These are phyloP conservation scores for Austroboletus niveus DNA, from an alignment of 1,284 basidiomycete species.

Conservation along the genomic window DNA sequence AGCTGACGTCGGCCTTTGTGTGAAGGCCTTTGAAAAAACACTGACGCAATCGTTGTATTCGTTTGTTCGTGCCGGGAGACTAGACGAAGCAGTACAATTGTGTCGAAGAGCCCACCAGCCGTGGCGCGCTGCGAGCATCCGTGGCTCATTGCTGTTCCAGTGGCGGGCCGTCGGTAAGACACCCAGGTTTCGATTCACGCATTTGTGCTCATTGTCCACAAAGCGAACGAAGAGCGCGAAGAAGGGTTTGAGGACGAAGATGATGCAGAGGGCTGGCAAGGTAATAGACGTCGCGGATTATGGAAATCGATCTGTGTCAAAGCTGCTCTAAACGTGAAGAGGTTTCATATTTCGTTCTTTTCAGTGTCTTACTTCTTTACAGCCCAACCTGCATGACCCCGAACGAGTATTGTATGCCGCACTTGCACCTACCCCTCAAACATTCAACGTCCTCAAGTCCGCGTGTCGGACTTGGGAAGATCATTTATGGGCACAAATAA, in stretches of 20 bases:
- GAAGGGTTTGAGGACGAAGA: conserved; percentile 53
- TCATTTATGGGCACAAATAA: conserved; percentile 90
- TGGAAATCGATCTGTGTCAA: conserved; percentile 86
- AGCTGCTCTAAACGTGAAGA: conserved; percentile 73
- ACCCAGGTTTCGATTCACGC: background rate
- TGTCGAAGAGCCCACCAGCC: conserved; percentile 85
- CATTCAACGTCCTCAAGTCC: conserved; percentile 72
- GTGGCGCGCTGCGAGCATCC: conserved; percentile 87
- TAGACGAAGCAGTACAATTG: conserved; percentile 81
- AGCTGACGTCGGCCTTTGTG: conserved; percentile 3
- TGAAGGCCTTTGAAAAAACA: conserved; percentile 74
- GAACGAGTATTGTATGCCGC: conserved; percentile 89
- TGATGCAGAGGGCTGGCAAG: conserved; percentile 54
- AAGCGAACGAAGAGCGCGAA: conserved; percentile 51
- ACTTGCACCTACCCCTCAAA: conserved; percentile 75
- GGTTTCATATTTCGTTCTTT: conserved; percentile 6
- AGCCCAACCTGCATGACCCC: conserved; percentile 68
- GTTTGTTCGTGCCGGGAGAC: conserved; percentile 74
- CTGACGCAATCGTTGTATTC: conserved; percentile 74
- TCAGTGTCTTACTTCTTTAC: conserved; percentile 7
- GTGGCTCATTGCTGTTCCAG: conserved; percentile 73
- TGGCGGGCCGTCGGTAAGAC: conserved; percentile 67
- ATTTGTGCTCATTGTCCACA: conserved; percentile 5
- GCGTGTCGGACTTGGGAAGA: conserved; percentile 93
- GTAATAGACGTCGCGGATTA: conserved; percentile 70